Evolutionary conservation across 31 red algal genomes (phyloP).

Genomic region (Asparagopsis taxiformis): DNA sequence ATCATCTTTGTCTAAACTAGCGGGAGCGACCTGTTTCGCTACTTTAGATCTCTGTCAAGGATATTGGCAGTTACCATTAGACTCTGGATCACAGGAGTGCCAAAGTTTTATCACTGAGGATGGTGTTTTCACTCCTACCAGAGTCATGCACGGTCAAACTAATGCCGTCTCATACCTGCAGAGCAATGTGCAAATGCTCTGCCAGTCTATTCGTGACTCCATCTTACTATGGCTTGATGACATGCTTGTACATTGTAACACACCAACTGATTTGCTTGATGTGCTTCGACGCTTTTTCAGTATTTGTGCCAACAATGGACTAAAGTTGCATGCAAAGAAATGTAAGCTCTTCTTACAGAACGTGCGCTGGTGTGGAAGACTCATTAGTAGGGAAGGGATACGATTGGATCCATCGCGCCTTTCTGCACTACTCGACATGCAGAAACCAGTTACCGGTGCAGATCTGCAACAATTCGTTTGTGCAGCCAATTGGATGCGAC

Average conservation of each 20-base stretch:
- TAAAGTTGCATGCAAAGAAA: conserved; percentile 13
- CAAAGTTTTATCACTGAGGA: conserved; percentile 20
- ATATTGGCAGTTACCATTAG: conserved; percentile 17
- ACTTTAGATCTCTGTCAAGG: not conserved
- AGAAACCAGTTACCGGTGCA: conserved; percentile 1
- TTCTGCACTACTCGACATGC: conserved; percentile 1
- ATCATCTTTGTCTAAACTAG: not conserved
- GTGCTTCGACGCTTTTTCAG: conserved; percentile 18
- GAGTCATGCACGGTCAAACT: conserved; percentile 17
- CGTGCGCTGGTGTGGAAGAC: conserved; percentile 8
- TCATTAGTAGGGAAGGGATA: not conserved
- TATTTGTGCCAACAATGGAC: not conserved
- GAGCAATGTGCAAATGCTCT: not conserved
- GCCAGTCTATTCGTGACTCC: not conserved
- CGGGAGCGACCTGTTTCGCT: not conserved
- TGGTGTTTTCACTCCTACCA: conserved; percentile 7
- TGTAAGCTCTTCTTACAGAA: conserved; percentile 12
- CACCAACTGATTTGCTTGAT: not conserved
- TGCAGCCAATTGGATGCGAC: conserved; percentile 32
- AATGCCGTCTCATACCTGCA: conserved; percentile 19
- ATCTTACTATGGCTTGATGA: conserved; percentile 24
- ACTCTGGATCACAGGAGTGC: not conserved
- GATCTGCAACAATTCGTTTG: conserved; percentile 30
- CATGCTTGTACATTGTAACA: not conserved
- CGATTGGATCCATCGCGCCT: not conserved